phyloP scores from a whole-genome alignment of 2,329 filamentous ascomycete species.

The Neopestalotiopsis rosae region DNA sequence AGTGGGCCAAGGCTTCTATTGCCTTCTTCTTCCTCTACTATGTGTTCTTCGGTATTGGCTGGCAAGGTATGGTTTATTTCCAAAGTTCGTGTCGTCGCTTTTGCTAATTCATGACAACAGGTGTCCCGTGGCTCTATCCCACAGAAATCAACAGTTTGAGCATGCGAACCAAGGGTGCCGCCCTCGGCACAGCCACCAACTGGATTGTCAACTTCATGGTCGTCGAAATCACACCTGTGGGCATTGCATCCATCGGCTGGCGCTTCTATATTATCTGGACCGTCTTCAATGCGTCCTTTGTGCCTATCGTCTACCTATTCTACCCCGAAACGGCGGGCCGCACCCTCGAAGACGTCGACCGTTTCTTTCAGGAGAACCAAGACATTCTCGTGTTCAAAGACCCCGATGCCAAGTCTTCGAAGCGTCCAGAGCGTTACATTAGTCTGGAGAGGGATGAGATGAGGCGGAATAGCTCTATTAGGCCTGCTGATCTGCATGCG shows the following conservation, averaged over 20 bases:
- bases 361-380: constrained; percentile 34
- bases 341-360: constrained; percentile 30
- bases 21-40: constrained; percentile 61
- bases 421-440: constrained; percentile 27
- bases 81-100: not conserved
- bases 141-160: constrained; percentile 51
- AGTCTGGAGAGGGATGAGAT: constrained; percentile 32
- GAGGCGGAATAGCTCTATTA: constrained; percentile 22
- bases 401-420: constrained; percentile 29
- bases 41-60: constrained; percentile 57
- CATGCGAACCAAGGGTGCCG: constrained; percentile 40
- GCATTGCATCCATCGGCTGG: constrained; percentile 49
- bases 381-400: constrained; percentile 28
- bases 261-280: constrained; percentile 57
- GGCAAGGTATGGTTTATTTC: constrained; percentile 36
- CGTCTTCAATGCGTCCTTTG: constrained; percentile 46
- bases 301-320: constrained; percentile 37
- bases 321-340: constrained; percentile 23
- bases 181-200: constrained; percentile 38
- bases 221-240: constrained; percentile 39
- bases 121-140: constrained; percentile 50
- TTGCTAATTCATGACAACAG: not conserved
- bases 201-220: constrained; percentile 42
- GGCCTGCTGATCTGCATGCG: constrained; percentile 19
- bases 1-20: constrained; percentile 40